Conservation (phyloP, 208 protist species). For the Acanthamoeba triangularis region DNA sequence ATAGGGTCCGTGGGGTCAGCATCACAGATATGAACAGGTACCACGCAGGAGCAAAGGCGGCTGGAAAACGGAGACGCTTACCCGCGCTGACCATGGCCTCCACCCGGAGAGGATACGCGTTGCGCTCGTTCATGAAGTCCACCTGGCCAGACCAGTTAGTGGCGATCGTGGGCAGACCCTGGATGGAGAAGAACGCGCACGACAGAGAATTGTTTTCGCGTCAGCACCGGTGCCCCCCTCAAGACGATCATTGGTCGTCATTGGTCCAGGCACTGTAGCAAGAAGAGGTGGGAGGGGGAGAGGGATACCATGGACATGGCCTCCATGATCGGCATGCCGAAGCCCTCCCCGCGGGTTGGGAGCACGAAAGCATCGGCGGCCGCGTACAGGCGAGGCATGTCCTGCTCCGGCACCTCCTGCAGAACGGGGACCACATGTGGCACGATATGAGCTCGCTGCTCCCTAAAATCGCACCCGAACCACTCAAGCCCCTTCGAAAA, state of each 20-base stretch:
- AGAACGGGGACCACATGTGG: neutral
- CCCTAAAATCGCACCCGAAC: no score
- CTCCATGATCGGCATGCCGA: slow-evolving; percentile 90
- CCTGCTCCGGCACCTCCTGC: slow-evolving; percentile 69
- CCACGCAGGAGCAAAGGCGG: neutral
- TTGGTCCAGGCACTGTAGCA: no score
- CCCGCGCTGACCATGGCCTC: slow-evolving; percentile 59
- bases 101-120: slow-evolving; percentile 75
- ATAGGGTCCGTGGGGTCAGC: neutral
- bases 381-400: slow-evolving; percentile 91
- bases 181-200: no score
- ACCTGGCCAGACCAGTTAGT: slow-evolving; percentile 87
- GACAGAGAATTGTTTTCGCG: no score
- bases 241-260: no score
- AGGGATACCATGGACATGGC: slow-evolving; percentile 88
- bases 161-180: slow-evolving; percentile 85
- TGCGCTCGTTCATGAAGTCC: slow-evolving; percentile 86
- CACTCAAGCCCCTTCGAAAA: no score
- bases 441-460: neutral
- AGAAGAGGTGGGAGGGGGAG: no score
- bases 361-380: slow-evolving; percentile 93
- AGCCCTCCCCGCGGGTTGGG: slow-evolving; percentile 93
- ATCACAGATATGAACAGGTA: neutral
- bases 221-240: no score
- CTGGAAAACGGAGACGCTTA: no score